phyloP scores from a whole-genome alignment of 1,139 yeast species.

The Kodamaea sp. region DNA sequence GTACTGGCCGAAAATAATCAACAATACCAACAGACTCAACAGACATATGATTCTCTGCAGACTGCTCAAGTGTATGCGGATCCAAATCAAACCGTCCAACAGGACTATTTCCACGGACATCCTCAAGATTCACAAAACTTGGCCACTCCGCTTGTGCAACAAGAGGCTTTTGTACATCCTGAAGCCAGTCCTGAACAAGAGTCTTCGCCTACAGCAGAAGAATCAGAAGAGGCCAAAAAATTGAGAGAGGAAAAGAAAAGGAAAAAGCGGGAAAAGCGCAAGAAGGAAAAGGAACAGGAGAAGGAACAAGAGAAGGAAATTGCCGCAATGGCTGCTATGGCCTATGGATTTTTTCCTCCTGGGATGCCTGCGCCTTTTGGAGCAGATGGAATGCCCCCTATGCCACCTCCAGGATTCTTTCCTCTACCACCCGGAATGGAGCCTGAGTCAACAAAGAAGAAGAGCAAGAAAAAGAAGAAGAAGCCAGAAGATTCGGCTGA shows the following conservation, averaged over 20 bases:
- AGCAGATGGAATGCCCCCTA: slow-evolving; percentile 13
- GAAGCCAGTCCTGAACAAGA: slow-evolving; percentile 4
- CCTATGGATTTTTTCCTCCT: slow-evolving; percentile 11
- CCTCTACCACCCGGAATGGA: slow-evolving; percentile 12
- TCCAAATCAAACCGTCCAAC: neutral
- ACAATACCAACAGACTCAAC: slow-evolving; percentile 2
- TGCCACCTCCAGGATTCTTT: slow-evolving; percentile 16
- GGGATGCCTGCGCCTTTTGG: slow-evolving; percentile 10
- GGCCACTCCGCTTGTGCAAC: neutral
- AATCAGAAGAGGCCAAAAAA: slow-evolving; percentile 14
- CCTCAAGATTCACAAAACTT: neutral
- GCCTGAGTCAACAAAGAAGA: slow-evolving; percentile 15
- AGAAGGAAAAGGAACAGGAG: slow-evolving; percentile 16
- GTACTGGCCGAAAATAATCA: slow-evolving; percentile 13
- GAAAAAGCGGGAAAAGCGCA: slow-evolving; percentile 23
- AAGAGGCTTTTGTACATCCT: neutral
- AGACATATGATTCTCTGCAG: neutral
- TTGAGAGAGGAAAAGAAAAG: slow-evolving; percentile 18
- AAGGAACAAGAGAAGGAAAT: slow-evolving; percentile 24
- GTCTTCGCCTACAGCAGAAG: slow-evolving; percentile 5
- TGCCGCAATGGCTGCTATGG: slow-evolving; percentile 23
- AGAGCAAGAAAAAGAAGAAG: slow-evolving; percentile 17
- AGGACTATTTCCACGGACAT: neutral
- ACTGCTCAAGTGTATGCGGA: neutral
- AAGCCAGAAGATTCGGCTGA: slow-evolving; percentile 2